Conservation (phyloP, 2,329 filamentous ascomycete species). For the Nemania sp. region DNA sequence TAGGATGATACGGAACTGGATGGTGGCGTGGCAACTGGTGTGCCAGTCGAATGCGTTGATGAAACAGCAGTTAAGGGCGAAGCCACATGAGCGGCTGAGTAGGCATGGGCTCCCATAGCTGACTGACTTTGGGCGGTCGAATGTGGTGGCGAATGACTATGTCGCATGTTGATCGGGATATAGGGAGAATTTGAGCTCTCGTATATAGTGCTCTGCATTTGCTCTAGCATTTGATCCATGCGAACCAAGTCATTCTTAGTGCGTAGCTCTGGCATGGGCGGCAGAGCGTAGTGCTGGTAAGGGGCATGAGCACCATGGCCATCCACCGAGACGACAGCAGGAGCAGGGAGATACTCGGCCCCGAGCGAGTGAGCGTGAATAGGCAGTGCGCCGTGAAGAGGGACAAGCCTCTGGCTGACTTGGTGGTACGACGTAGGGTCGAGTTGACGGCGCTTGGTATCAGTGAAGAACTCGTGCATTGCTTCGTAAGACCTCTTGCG, state of each 20-base stretch:
- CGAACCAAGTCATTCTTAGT: slow-evolving; percentile 94
- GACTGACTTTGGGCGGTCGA: slow-evolving; percentile 42
- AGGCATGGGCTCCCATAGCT: slow-evolving; percentile 44
- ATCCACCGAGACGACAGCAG: slow-evolving; percentile 59
- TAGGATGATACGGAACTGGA: slow-evolving; percentile 73
- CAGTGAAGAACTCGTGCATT: slow-evolving; percentile 91
- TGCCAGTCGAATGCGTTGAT: slow-evolving; percentile 63
- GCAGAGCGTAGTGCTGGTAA: slow-evolving; percentile 81
- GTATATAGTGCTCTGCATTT: slow-evolving; percentile 95
- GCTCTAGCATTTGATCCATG: slow-evolving; percentile 92
- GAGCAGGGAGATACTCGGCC: slow-evolving; percentile 60
- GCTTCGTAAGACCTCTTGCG: slow-evolving; percentile 87
- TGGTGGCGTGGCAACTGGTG: slow-evolving; percentile 76
- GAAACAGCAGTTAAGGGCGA: slow-evolving; percentile 64
- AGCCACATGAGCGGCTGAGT: slow-evolving; percentile 60
- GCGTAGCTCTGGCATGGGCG: slow-evolving; percentile 83
- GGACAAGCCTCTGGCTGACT: slow-evolving; percentile 85
- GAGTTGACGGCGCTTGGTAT: slow-evolving; percentile 87
- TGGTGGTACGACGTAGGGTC: slow-evolving; percentile 89
- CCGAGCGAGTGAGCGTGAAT: slow-evolving; percentile 60
- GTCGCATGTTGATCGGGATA: slow-evolving; percentile 58
- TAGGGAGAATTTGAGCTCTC: slow-evolving; percentile 83
- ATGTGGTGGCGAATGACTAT: slow-evolving; percentile 55
- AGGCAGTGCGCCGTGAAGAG: slow-evolving; percentile 73
- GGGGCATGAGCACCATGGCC: slow-evolving; percentile 58